These are phyloP conservation scores for Podospora didyma DNA, from an alignment of 495 filamentous ascomycete species.

Conservation along the genomic window DNA sequence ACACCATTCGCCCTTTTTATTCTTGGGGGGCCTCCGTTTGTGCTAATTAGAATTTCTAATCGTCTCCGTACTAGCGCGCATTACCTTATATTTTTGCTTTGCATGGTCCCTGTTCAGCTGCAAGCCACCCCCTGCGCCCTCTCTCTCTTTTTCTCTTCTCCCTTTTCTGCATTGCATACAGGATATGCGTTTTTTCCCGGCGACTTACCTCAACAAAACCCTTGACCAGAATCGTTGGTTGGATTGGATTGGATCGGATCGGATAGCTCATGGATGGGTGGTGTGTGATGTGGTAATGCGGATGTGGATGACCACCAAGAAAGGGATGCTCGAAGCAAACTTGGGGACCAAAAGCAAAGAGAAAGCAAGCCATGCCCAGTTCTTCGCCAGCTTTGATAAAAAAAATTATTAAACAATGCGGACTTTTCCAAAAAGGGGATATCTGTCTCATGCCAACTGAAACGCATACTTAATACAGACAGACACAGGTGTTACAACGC, in stretches of 20 bases:
- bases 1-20: neutral
- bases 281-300: no score
- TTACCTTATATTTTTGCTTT: neutral
- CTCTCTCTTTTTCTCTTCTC: neutral
- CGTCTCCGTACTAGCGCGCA: neutral
- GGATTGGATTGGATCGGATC: no score
- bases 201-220: no score
- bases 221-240: no score
- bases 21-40: neutral
- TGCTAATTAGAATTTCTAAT: neutral
- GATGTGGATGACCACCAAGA: neutral
- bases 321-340: neutral
- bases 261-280: no score
- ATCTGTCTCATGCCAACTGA: conserved; percentile 13
- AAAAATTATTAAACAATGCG: no score
- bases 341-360: neutral
- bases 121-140: neutral
- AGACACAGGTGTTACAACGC: no score
- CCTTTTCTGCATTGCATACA: neutral
- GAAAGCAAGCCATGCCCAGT: no score
- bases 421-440: no score
- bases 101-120: neutral
- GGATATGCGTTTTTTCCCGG: no score
- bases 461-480: conserved; percentile 7
- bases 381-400: no score